phyloP scores from a whole-genome alignment of 768 basidiomycete genomes.

The Pulveroboletus sp. region DNA sequence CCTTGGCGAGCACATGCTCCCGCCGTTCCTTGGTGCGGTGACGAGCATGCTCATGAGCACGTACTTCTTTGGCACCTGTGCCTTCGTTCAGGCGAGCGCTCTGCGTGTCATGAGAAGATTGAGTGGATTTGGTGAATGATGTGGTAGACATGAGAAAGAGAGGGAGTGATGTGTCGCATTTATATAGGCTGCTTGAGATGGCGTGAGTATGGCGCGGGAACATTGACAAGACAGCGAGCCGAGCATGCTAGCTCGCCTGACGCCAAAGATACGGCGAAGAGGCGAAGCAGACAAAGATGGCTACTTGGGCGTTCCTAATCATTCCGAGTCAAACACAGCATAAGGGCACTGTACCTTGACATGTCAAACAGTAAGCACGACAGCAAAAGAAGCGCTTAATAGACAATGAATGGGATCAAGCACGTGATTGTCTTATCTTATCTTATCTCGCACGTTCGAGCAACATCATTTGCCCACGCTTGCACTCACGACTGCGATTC shows the following conservation, averaged over 20 bases:
- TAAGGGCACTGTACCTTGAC: conserved; percentile 24
- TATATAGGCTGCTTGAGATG: conserved; percentile 31
- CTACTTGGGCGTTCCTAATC: conserved; percentile 7
- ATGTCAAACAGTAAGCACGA: conserved; percentile 6
- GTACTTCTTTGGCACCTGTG: conserved; percentile 25
- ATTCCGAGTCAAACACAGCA: conserved; percentile 17
- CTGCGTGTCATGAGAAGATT: conserved; percentile 18
- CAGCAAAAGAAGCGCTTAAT: conserved; percentile 4
- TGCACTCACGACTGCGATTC: conserved; percentile 17
- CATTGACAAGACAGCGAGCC: conserved; percentile 16
- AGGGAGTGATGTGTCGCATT: conserved; percentile 10
- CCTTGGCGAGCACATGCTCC: conserved; percentile 29
- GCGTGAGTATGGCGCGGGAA: conserved; percentile 26
- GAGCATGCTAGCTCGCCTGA: conserved; percentile 9
- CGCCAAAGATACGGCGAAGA: background rate
- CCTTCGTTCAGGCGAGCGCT: conserved; percentile 17
- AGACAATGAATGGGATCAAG: conserved; percentile 9
- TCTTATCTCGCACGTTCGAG: conserved; percentile 24
- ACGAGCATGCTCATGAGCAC: conserved; percentile 33
- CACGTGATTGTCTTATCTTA: conserved; percentile 20
- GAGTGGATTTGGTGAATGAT: conserved; percentile 20
- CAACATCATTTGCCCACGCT: conserved; percentile 4
- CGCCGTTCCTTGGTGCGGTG: conserved; percentile 32
- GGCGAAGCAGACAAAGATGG: conserved; percentile 5
- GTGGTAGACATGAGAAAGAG: conserved; percentile 30